Evolutionary conservation across 2,329 filamentous ascomycete genomes (phyloP).

Genomic region (Mycosphaerella arachidis): DNA sequence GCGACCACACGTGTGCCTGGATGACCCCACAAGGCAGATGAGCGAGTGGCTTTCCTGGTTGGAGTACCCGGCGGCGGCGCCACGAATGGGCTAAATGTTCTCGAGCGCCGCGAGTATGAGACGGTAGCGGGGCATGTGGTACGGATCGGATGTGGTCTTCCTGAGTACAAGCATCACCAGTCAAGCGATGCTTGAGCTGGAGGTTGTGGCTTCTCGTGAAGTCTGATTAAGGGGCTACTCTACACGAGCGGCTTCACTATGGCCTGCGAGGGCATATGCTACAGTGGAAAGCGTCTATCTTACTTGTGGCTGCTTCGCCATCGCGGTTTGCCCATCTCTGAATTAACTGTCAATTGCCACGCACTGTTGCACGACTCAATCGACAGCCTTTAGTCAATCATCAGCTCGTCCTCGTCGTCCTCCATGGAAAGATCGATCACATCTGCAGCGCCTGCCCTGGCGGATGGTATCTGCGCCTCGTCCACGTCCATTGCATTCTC

Average conservation of each 20-base stretch:
- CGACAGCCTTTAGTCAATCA: neutral
- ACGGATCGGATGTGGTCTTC: neutral
- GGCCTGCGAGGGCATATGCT: too few species aligned
- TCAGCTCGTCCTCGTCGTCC: slow-evolving; percentile 1
- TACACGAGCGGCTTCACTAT: too few species aligned
- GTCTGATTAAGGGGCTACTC: too few species aligned
- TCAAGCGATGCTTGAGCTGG: too few species aligned
- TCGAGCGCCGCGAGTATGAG: neutral
- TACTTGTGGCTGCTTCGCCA: too few species aligned
- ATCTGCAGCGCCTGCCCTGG: neutral
- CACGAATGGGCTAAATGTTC: neutral
- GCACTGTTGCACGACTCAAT: neutral
- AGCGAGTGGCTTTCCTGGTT: neutral
- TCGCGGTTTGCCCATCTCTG: too few species aligned
- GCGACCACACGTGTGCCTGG: neutral
- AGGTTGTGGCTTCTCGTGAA: too few species aligned
- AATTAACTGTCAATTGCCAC: too few species aligned
- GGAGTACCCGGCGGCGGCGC: neutral
- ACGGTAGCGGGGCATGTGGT: neutral
- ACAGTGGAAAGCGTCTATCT: too few species aligned
- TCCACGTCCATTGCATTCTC: slow-evolving; percentile 4
- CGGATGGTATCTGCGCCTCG: neutral
- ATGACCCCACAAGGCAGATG: neutral
- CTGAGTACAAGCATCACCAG: too few species aligned
- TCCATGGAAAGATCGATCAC: slow-evolving; percentile 1